Conservation (phyloP, 208 protist species). For the Porcisia hertigi region DNA sequence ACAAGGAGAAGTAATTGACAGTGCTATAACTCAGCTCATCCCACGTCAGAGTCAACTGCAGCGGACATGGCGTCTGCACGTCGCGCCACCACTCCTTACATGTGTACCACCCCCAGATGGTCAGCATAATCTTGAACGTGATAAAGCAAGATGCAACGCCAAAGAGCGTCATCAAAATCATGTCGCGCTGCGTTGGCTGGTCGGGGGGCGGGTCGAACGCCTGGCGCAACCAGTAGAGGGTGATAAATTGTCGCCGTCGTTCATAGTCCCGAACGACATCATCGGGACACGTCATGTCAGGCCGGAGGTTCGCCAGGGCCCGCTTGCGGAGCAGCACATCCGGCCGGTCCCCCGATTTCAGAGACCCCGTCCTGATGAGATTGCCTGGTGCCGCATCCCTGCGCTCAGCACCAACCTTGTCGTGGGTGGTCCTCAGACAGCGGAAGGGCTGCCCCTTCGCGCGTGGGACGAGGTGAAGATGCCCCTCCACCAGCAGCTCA, state of each 20-base stretch:
- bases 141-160: constrained; percentile 31
- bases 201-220: constrained; percentile 32
- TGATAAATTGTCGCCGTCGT: constrained; percentile 31
- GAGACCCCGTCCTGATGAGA: background rate
- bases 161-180: constrained; percentile 31
- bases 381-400: background rate
- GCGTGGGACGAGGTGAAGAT: constrained; percentile 13
- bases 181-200: constrained; percentile 28
- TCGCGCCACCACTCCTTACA: constrained; percentile 46
- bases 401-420: background rate
- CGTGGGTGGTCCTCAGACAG: constrained; percentile 12
- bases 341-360: background rate
- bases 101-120: constrained; percentile 38
- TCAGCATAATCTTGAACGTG: constrained; percentile 44
- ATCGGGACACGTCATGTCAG: constrained; percentile 43
- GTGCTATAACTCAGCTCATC: constrained; percentile 65
- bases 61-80: constrained; percentile 38
- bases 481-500: constrained; percentile 22
- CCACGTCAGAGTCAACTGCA: constrained; percentile 63
- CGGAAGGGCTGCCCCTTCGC: constrained; percentile 8
- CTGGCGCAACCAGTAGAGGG: constrained; percentile 36
- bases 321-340: constrained; percentile 9
- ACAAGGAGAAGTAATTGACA: constrained; percentile 64
- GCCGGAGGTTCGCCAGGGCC: constrained; percentile 36
- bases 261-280: constrained; percentile 47